Evolutionary conservation across 352 stramenopile genomes (phyloP), one percentile per base, ranked within the genome.

Genomic region (Lagenidium sp.): DNA sequence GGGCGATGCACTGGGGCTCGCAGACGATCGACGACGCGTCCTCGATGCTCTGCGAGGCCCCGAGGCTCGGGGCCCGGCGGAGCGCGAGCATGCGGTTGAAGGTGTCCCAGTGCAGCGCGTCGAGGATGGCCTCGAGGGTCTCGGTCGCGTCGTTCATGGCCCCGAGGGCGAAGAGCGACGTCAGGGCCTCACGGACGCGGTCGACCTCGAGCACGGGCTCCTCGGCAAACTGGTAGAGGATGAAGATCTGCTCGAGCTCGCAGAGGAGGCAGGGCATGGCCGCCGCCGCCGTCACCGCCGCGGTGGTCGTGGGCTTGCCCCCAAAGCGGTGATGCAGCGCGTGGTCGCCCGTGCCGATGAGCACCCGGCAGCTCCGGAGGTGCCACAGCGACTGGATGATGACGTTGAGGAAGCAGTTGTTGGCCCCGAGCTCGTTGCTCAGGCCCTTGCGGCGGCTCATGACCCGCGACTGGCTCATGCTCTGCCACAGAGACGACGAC

Each of bases 381-480:
- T 94, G 81, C 83, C 83, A 95, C n/a, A 95, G 57, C 29, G 69
- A 88, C 73, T 95, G 83, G 49, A 95, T 88, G 44, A 95, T 82
- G 12, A 95, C 83, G 57, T 95, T 95, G 4, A 95, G 64, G 59
- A 94, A 95, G 65, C 83, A 95, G 61, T 95, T 94, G 65, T 95
- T 95, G 36, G 81, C 57, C 44, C 83, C 83, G 16, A 76, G 35
- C 6, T 89, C 71, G 67, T 95, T 95, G 41, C 64, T 73, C 38
- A 95, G 74, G 0, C 83, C 83, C 50, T 92, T 86, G 56, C 76
- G 76, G 16, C 58, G 72, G 45, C 75, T 87, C 32, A 63, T 55
- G 37, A 60, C 41, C 15, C 52, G 52, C 29, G 52, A 60, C 52
- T 60, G 52, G n/a, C 21, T 46, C 12, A 60, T 39, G 45, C 45